A percentile compares a stretch with the other conserved stretches of the same genome.
Conservation (phyloP, 805 yeast species). For the Diddensiella caesifluorescens region DNA sequence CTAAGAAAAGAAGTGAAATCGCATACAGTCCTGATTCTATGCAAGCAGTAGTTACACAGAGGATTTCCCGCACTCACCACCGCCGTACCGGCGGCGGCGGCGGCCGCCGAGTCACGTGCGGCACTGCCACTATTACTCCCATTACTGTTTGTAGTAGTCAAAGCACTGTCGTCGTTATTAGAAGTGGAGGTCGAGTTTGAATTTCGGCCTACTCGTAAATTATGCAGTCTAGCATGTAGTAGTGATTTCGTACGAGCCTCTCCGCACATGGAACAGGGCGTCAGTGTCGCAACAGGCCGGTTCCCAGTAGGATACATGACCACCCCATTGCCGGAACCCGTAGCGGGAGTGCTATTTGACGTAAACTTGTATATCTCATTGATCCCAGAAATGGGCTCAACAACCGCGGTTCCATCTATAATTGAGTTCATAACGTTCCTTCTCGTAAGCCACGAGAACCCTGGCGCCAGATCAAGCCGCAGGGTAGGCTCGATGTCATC, state of each 20-base stretch:
- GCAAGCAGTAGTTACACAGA: constrained; percentile 75
- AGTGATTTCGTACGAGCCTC: constrained; percentile 65
- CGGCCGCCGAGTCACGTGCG: background rate
- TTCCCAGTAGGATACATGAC: constrained; percentile 1
- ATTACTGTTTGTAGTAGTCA: constrained; percentile 2
- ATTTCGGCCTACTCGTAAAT: constrained; percentile 43
- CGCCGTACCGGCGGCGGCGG: constrained; percentile 1
- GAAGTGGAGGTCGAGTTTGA: constrained; percentile 19
- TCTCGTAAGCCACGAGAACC: constrained; percentile 56
- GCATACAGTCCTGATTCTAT: constrained; percentile 73
- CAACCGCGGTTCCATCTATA: constrained; percentile 72
- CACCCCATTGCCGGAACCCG: constrained; percentile 7
- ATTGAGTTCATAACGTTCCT: constrained; percentile 59
- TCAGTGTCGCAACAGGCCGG: constrained; percentile 69
- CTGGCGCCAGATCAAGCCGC: constrained; percentile 58
- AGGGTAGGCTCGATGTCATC: constrained; percentile 80
- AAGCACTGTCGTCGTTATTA: constrained; percentile 10
- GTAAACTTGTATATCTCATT: constrained; percentile 55
- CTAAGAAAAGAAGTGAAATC: constrained; percentile 77
- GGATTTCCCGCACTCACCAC: constrained; percentile 46
- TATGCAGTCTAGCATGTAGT: constrained; percentile 74
- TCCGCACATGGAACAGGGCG: constrained; percentile 80
- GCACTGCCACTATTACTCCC: constrained; percentile 1
- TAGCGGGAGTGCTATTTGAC: constrained; percentile 4
- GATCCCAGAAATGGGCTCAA: constrained; percentile 82